Conservation (phyloP, 1,139 yeast genomes). For the Kodamaea suecica region DNA sequence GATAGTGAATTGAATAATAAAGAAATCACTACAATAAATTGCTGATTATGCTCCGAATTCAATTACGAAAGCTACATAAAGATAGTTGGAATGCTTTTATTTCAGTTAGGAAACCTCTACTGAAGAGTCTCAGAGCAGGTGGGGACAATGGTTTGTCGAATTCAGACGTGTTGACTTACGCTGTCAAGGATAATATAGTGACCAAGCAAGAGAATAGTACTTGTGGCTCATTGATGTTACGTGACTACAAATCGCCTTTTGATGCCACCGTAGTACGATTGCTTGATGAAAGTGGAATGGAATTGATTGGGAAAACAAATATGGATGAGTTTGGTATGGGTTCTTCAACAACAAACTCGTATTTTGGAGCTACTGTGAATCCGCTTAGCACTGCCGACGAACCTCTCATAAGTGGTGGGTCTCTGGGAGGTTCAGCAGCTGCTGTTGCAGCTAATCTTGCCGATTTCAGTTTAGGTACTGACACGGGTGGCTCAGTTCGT, state of each 20-base stretch:
- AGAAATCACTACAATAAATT: background rate
- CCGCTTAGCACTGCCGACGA: slow-evolving; percentile 47
- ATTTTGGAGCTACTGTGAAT: slow-evolving; percentile 65
- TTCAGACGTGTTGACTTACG: slow-evolving; percentile 4
- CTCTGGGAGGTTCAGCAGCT: slow-evolving; percentile 96
- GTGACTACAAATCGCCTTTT: slow-evolving; percentile 67
- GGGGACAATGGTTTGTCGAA: no score
- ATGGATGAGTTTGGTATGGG: slow-evolving; percentile 99
- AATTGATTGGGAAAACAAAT: slow-evolving; percentile 79
- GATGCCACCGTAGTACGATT: slow-evolving; percentile 69
- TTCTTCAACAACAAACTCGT: slow-evolving; percentile 55
- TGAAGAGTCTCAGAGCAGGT: background rate
- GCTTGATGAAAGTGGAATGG: slow-evolving; percentile 50
- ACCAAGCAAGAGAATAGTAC: slow-evolving; percentile 67
- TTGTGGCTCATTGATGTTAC: slow-evolving; percentile 65
- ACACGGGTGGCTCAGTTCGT: slow-evolving; percentile 95
- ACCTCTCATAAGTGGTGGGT: slow-evolving; percentile 67
- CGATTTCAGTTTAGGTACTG: slow-evolving; percentile 79
- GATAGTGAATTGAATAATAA: background rate
- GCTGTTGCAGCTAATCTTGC: slow-evolving; percentile 72
- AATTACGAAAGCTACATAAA: slow-evolving; percentile 1
- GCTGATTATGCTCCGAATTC: background rate
- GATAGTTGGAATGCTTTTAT: slow-evolving; percentile 5
- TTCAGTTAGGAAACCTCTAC: slow-evolving; percentile 1
- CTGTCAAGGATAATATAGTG: slow-evolving; percentile 73